A percentile compares a stretch with the other conserved stretches of the same genome.
Evolutionary conservation across 1,139 yeast species (phyloP).

Genomic region (Pichia sp.): DNA sequence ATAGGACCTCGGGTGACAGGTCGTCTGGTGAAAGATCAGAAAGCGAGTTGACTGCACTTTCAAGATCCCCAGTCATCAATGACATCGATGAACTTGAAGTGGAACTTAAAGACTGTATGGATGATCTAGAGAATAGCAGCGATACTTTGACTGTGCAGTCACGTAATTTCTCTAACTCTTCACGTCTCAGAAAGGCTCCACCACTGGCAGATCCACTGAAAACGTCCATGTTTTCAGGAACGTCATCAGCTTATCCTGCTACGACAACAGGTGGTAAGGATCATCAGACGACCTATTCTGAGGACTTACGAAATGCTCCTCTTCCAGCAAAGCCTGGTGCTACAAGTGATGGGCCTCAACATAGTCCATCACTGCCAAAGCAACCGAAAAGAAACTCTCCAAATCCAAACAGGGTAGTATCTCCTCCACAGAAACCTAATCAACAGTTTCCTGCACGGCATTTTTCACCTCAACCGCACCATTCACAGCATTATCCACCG

Average conservation of each 20-base stretch:
- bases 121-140: conserved; percentile 7
- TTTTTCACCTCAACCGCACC: neutral
- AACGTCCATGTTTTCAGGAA: neutral
- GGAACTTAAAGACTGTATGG: conserved; percentile 25
- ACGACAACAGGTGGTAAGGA: neutral
- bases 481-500: neutral
- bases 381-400: neutral
- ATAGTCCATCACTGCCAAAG: neutral
- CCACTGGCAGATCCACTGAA: neutral
- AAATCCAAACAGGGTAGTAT: neutral
- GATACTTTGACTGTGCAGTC: neutral
- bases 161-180: neutral
- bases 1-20: neutral
- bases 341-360: neutral
- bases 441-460: neutral
- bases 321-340: neutral
- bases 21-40: neutral
- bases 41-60: neutral
- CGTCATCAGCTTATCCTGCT: neutral
- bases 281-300: neutral
- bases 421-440: neutral
- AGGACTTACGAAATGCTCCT: neutral
- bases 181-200: neutral
- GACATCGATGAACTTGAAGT: conserved; percentile 26
- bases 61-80: conserved; percentile 1